Evolutionary conservation across 768 basidiomycete species (phyloP).

Genomic region (Flagelloscypha sp.): DNA sequence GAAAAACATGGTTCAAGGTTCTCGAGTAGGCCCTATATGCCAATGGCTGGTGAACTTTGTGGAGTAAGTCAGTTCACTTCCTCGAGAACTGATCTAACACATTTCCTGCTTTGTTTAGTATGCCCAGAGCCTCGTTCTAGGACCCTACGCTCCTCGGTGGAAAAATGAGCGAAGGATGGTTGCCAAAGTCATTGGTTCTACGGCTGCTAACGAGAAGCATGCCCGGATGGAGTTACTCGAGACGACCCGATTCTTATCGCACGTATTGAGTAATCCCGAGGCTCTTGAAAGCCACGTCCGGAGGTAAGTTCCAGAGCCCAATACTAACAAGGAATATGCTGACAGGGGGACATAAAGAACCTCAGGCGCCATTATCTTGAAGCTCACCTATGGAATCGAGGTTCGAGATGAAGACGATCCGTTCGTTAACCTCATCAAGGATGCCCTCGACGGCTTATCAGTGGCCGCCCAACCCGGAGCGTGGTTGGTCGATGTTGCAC

Average conservation of each 20-base stretch:
- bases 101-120: no score
- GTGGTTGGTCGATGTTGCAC: constrained; percentile 23
- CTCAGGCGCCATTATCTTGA: constrained; percentile 20
- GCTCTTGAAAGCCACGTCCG: constrained; percentile 29
- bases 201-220: constrained; percentile 20
- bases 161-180: constrained; percentile 37
- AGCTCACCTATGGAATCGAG: constrained; percentile 23
- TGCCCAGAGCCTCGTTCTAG: constrained; percentile 35
- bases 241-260: constrained; percentile 28
- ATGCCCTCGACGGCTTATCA: constrained; percentile 16
- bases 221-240: constrained; percentile 26
- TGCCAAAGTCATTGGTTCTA: constrained; percentile 30
- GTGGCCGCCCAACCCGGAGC: constrained; percentile 18
- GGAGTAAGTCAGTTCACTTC: constrained; percentile 15
- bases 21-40: constrained; percentile 38
- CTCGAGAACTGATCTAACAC: neutral
- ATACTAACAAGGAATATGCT: no score
- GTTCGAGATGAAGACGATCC: constrained; percentile 22
- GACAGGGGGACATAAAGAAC: no score
- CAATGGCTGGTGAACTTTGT: constrained; percentile 45
- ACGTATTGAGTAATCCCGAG: constrained; percentile 23
- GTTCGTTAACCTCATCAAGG: constrained; percentile 19
- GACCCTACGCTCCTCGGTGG: constrained; percentile 34
- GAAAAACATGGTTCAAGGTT: constrained; percentile 40
- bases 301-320: constrained; percentile 24